Evolutionary conservation across 495 filamentous ascomycete species (phyloP), one percentile per base, ranked within the genome.

Genomic region (Xylona heveae): DNA sequence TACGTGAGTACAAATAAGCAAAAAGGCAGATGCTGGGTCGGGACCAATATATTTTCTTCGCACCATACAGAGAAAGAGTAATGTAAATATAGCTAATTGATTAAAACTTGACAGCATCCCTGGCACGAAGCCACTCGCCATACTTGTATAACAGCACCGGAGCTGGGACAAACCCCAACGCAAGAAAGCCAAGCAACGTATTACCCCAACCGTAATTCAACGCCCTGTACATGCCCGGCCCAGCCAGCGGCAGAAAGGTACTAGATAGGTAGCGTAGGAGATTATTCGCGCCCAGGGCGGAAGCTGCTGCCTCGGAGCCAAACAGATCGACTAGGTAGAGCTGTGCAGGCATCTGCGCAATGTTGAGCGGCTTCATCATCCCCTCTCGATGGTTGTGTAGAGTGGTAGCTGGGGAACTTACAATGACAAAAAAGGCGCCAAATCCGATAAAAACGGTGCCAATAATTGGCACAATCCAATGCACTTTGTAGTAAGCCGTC

Each of bases 391-490:
- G n/a, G n/a, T n/a, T n/a, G n/a, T n/a, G n/a, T n/a, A n/a, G n/a
- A n/a, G n/a, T n/a, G n/a, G 15, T 42, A 7, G 15, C 24, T 7
- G 9, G 6, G 10, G 23, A 25, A 13, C 23, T 8, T 13, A 33
- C 24, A 19, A 33, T 24, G 6, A 17, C 10, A 6, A 17, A 8
- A 40, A 36, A 40, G 39, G 18, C 37, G 0, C 50, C 51, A 32
- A 54, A 39, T 6, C 53, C 51, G 8, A 57, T 42, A 10, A 53
- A 29, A 16, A 21, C 19, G 3, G 51, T 51, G 10, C 51, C 51
- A 14, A 55, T 27, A 20, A 55, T 54, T 6, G 54, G 49, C 3
- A 54, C 43, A 28, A 54, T 49, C 52, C 52, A 57, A 35, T 55
- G 50, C 0, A 40, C 35, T 5, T 41, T 15, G 16, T 46, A 39